phyloP scores from a whole-genome alignment of 371 early-diverging fungal species.

The Zychaea mexicana region DNA sequence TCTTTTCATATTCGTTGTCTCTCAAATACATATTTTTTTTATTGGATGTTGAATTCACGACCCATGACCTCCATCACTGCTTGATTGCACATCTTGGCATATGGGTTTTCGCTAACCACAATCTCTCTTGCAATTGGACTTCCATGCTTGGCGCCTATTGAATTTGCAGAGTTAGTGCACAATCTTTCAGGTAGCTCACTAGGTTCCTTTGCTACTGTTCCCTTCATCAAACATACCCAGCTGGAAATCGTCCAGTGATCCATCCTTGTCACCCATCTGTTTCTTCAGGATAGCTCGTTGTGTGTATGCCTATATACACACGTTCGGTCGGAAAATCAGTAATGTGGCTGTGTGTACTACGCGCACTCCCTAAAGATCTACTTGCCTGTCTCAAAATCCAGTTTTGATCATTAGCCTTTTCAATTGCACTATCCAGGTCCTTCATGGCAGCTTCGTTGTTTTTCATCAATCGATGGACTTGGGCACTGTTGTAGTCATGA shows the following conservation, averaged over 20 bases:
- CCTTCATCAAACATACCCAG: constrained; percentile 16
- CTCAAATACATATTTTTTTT: not conserved
- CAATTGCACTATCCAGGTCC: constrained; percentile 77
- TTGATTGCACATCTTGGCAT: constrained; percentile 87
- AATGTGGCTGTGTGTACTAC: too few relatives aligned
- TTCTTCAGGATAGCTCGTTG: constrained; percentile 80
- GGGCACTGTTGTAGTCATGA: constrained; percentile 56
- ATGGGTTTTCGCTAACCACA: constrained; percentile 83
- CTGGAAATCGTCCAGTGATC: constrained; percentile 76
- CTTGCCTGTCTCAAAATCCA: constrained; percentile 69
- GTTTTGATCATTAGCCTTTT: constrained; percentile 59
- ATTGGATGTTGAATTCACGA: constrained; percentile 35
- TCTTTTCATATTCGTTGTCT: too few relatives aligned
- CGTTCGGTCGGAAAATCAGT: too few relatives aligned
- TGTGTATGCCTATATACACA: constrained; percentile 90
- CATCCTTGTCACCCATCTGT: constrained; percentile 62
- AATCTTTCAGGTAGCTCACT: too few relatives aligned
- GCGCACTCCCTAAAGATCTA: too few relatives aligned
- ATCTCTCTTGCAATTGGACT: constrained; percentile 81
- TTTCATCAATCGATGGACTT: constrained; percentile 71
- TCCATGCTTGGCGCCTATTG: constrained; percentile 75
- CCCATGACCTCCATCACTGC: constrained; percentile 74
- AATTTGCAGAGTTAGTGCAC: too few relatives aligned
- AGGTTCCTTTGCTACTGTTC: not conserved
- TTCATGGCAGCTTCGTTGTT: constrained; percentile 55